Percentiles rank a stretch among this genome's conserved stretches.
Evolutionary conservation across 768 basidiomycete species (phyloP).

Genomic region (Neoboletus magnificus): DNA sequence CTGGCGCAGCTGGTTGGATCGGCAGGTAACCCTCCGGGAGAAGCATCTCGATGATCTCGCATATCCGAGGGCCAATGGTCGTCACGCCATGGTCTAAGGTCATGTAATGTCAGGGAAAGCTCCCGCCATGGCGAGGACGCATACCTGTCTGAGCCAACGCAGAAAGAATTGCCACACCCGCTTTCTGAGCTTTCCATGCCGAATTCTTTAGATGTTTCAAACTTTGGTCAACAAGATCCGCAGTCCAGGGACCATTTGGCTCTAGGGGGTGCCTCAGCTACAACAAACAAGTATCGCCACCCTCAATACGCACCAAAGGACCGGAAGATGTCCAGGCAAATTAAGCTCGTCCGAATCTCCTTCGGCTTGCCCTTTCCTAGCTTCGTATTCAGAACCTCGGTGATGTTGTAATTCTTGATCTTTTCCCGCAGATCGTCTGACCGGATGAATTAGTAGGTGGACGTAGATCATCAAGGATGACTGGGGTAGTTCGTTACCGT

Average conservation of each 20-base stretch:
- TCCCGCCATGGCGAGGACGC: too few relatives aligned
- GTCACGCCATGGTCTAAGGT: too few relatives aligned
- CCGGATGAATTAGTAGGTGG: neutral
- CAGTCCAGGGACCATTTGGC: conserved; percentile 7
- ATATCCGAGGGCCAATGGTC: too few relatives aligned
- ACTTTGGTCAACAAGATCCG: conserved; percentile 10
- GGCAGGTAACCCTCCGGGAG: too few relatives aligned
- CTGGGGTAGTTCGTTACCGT: conserved; percentile 16
- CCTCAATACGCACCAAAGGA: too few relatives aligned
- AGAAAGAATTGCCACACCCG: neutral
- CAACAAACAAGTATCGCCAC: too few relatives aligned
- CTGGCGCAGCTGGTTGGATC: too few relatives aligned
- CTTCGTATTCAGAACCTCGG: conserved; percentile 15
- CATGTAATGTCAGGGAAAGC: too few relatives aligned
- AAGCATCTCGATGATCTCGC: too few relatives aligned
- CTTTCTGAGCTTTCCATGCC: neutral
- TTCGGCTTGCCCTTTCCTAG: conserved; percentile 10
- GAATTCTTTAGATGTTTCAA: neutral
- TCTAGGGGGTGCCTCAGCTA: conserved; percentile 8
- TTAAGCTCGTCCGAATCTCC: conserved; percentile 22
- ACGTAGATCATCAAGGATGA: too few relatives aligned
- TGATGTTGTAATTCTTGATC: conserved; percentile 15
- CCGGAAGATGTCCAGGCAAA: conserved; percentile 25
- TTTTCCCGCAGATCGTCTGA: conserved; percentile 13
- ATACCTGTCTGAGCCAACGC: neutral